Evolutionary conservation across 2,329 filamentous ascomycete genomes (phyloP).

Genomic region (Hypomyces rosellus): DNA sequence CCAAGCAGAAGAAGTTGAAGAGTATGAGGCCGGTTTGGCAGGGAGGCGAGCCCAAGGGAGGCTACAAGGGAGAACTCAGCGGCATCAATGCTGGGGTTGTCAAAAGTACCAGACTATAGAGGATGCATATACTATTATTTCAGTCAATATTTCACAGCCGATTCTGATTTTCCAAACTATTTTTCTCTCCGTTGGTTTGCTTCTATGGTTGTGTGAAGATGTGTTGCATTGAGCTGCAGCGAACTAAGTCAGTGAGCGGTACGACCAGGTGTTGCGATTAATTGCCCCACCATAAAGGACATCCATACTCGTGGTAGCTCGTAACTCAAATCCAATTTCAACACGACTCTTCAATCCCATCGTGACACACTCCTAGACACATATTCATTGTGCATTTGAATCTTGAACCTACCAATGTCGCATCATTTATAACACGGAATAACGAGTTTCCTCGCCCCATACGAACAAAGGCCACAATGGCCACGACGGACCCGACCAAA

Average conservation of each 20-base stretch:
- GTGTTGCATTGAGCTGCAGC: too few relatives aligned
- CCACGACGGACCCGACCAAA: conserved; percentile 39
- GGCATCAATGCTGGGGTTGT: conserved; percentile 93
- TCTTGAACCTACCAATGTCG: conserved; percentile 1
- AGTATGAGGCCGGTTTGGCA: conserved; percentile 83
- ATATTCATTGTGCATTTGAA: too few relatives aligned
- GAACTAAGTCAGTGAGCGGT: too few relatives aligned
- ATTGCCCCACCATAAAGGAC: too few relatives aligned
- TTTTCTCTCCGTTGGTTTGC: too few relatives aligned
- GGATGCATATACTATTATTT: conserved; percentile 7
- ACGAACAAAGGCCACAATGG: conserved; percentile 26
- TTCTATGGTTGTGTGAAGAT: too few relatives aligned
- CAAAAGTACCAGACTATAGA: conserved; percentile 86
- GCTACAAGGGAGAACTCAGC: conserved; percentile 85
- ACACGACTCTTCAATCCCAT: too few relatives aligned
- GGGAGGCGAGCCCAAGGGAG: conserved; percentile 74
- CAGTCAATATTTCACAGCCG: conserved; percentile 3
- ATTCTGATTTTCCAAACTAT: not conserved
- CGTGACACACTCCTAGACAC: not conserved
- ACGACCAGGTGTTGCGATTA: too few relatives aligned
- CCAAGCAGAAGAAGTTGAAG: conserved; percentile 94
- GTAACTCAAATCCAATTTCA: too few relatives aligned
- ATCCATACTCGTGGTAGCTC: too few relatives aligned
- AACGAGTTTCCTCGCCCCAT: conserved; percentile 1
- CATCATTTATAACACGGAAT: not conserved